Percentiles rank a stretch among this genome's conserved stretches.
phyloP scores from a whole-genome alignment of 2,329 filamentous ascomycete genomes.

The Monosporascus sp. region DNA sequence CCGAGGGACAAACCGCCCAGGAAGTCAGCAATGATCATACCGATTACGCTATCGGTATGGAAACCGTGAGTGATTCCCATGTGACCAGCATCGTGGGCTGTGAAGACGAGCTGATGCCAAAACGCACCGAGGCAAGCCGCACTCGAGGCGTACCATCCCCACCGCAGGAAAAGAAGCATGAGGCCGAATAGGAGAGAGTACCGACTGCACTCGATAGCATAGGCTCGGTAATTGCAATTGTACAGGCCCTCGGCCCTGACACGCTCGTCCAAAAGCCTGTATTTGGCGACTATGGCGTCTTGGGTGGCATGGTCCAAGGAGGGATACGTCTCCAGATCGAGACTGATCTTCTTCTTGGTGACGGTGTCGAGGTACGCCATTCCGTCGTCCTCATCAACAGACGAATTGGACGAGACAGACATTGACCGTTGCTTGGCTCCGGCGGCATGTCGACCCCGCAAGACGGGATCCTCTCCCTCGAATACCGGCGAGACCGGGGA shows the following conservation, averaged over 20 bases:
- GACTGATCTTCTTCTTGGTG: conserved; percentile 68
- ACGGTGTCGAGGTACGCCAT: conserved; percentile 67
- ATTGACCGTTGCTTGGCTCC: conserved; percentile 29
- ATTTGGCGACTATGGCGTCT: conserved; percentile 70
- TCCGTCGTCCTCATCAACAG: conserved; percentile 44
- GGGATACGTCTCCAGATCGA: conserved; percentile 79
- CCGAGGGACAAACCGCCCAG: conserved; percentile 84
- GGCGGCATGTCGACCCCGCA: conserved; percentile 26
- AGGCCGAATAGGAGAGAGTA: conserved; percentile 64
- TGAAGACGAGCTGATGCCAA: conserved; percentile 95
- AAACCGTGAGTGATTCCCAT: conserved; percentile 97
- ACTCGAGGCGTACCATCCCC: conserved; percentile 64
- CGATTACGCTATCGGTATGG: conserved; percentile 75
- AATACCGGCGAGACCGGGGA: conserved; percentile 48
- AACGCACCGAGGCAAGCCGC: conserved; percentile 73
- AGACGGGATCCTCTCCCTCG: conserved; percentile 31
- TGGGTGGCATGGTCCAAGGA: conserved; percentile 70
- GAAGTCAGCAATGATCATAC: conserved; percentile 86
- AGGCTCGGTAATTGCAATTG: conserved; percentile 76
- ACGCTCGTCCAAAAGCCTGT: conserved; percentile 68
- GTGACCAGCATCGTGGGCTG: conserved; percentile 91
- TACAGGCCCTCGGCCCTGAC: conserved; percentile 75
- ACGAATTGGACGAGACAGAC: conserved; percentile 58
- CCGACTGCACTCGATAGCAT: conserved; percentile 67
- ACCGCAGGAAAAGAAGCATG: conserved; percentile 56